Base-by-base conservation (phyloP, 2,329 filamentous ascomycete genomes). In the Sarocladium kiliense region DNA sequence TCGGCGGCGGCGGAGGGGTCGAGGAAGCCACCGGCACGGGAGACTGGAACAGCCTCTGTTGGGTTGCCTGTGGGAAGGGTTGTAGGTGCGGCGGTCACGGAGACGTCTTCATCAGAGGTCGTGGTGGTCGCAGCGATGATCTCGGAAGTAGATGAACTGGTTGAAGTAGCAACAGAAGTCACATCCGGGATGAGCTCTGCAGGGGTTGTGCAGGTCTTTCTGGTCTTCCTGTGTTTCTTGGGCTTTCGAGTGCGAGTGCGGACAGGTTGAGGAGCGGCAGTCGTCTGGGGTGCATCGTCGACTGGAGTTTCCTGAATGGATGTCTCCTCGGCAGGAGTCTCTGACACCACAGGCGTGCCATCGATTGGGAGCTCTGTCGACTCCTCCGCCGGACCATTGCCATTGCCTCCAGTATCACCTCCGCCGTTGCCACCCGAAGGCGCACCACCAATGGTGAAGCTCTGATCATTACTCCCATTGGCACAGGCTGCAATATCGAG, bases 1-100 rank as follows among this genome's bases (percentile, higher is more conserved):
- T 79, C 73, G 1, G 77, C 78, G 1, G 73, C 78, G 0, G 78
- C 76, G 2, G 74, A 72, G 1, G 77, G 77, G 55, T 78, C 67
- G 37, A 82, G 68, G 1, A 64, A 68, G n/a, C 73, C 74, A 7
- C 79, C 78, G 18, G 75, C 77, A 19, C 78, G 69, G 4, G 77
- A 78, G 9, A 81, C 78, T 1, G 78, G 71, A 1, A 79, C 71
- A 1, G 72, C 62, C 0, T 68, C 62, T 1, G 74, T 75, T 3
- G 75, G 74, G 57, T 74, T 74, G 7, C 63, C 63, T 18, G 56
- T 36, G 14, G 57, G 26, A 39, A 14, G 7, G 12, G 3, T 5
- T 12, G 47, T 11, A 30, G 50, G 14, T 4, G 30, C 34, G 12
- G 6, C 30, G 11, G 32, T 54, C 5, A 27, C 23, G 2, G 21